Base-by-base conservation (phyloP, 345 rosid genomes). In the Eucalyptus melliodora region DNA sequence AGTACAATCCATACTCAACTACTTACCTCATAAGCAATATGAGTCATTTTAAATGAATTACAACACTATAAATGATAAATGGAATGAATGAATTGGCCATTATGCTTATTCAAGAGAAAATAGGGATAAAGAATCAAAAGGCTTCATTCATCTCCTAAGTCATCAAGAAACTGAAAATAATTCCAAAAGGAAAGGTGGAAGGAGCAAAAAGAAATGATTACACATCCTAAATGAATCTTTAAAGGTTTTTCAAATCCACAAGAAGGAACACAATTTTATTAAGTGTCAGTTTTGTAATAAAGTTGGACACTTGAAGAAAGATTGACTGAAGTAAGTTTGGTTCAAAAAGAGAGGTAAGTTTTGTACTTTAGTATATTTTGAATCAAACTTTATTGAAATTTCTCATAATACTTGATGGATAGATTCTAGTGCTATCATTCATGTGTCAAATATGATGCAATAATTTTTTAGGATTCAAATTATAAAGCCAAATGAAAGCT, bases 21-120 rank as follows among this genome's bases (percentile, higher is more conserved):
- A 15, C 1, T 50, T 50, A 7, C 7, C 51, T 50, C 3, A 15
- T 50, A 0, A 50, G 1, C 51, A 53, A 8, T 53, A 53, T 53
- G 2, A 2, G 9, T 1, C 4, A 53, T 50, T 50, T 50, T 5
- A 93, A 47, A 87, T 91, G 9, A 60, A 91, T 42, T 89, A 90
- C 16, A 91, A 91, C 30, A 92, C 89, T 14, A 53, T 90, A 1
- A 89, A 92, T 6, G 91, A 92, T 44, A 81, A 92, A 23, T 91
- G 90, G 53, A 91, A 92, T 89, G 62, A 31, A 53, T 87, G 88
- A 93, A 90, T 86, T 91, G 24, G 12, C 31, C 2, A 62, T 26
- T 50, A 86, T 86, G 83, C 81, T 90, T 13, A 31, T 17, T 89
- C 81, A 19, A 45, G 90, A 86, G 88, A 55, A 90, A 88, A 49